These are phyloP conservation scores for Trypanosoma cruzi DNA, from an alignment of 208 protist species.

Conservation along the genomic window DNA sequence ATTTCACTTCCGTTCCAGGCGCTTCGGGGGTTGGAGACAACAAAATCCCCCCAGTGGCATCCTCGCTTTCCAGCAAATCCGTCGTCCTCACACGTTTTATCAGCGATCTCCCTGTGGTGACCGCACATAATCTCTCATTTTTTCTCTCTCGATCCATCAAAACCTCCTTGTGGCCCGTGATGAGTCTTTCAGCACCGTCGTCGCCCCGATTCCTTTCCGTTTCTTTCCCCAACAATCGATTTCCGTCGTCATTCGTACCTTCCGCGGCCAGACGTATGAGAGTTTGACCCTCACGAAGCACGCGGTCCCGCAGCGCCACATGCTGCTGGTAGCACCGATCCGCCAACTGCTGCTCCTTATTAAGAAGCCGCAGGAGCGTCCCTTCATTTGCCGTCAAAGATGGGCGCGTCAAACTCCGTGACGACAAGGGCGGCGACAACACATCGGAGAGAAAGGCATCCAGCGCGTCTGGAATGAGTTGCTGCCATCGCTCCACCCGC, in stretches of 20 bases:
- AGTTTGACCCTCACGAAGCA: conserved; percentile 29
- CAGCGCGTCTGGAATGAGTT: conserved; percentile 28
- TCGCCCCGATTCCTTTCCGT: neutral
- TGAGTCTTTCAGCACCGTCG: neutral
- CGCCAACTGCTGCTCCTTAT: conserved; percentile 30
- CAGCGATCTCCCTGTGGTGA: neutral
- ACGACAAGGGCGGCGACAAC: neutral
- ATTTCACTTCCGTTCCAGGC: neutral
- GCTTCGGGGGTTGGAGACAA: neutral
- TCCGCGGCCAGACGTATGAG: conserved; percentile 5
- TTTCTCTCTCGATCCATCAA: neutral
- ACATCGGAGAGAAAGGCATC: conserved; percentile 27
- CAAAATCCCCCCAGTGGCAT: neutral
- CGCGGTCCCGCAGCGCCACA: conserved; percentile 27
- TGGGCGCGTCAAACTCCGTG: neutral
- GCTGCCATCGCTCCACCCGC: conserved; percentile 1
- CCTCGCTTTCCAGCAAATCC: neutral
- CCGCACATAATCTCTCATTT: neutral
- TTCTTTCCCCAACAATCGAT: neutral
- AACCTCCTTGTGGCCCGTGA: neutral
- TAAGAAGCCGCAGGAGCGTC: conserved; percentile 31
- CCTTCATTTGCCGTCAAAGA: conserved; percentile 20
- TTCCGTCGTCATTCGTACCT: neutral
- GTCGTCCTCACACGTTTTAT: neutral
- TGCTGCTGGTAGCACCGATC: conserved; percentile 36